These are phyloP conservation scores for Elaeagnus macrophylla DNA, from an alignment of 306 rosid genomes.

Conservation along the genomic window DNA sequence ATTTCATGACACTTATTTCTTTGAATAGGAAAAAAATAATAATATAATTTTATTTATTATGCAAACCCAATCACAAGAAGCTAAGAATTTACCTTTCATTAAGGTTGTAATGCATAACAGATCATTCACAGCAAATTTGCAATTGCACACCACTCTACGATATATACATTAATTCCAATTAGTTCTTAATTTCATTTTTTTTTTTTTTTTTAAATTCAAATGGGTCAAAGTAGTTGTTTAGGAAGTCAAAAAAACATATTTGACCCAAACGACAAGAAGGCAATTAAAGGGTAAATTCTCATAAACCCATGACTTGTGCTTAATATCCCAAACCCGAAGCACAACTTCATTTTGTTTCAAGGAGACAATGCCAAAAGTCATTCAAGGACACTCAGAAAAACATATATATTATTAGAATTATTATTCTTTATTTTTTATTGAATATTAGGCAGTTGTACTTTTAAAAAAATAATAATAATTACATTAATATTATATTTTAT, in stretches of 20 bases:
- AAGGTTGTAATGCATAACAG: no score
- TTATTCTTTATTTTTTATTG: no score
- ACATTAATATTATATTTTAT: no score
- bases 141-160: no score
- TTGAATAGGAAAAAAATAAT: no score
- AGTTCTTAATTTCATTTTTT: background rate
- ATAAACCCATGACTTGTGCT: conserved; percentile 18
- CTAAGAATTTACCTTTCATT: no score
- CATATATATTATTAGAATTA: no score
- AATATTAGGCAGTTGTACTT: no score
- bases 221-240: background rate
- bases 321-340: conserved; percentile 25
- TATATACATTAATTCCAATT: background rate
- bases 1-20: conserved; percentile 29
- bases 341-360: conserved; percentile 20
- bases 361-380: conserved; percentile 13
- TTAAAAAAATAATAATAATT: no score
- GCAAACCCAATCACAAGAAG: no score
- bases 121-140: no score
- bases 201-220: background rate
- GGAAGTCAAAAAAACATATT: conserved; percentile 4
- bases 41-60: no score
- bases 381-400: conserved; percentile 13
- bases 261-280: conserved; percentile 9
- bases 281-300: conserved; percentile 6